These are phyloP conservation scores for Flaveria trinervia DNA, from an alignment of 129 eudicot species.

Conservation along the genomic window DNA sequence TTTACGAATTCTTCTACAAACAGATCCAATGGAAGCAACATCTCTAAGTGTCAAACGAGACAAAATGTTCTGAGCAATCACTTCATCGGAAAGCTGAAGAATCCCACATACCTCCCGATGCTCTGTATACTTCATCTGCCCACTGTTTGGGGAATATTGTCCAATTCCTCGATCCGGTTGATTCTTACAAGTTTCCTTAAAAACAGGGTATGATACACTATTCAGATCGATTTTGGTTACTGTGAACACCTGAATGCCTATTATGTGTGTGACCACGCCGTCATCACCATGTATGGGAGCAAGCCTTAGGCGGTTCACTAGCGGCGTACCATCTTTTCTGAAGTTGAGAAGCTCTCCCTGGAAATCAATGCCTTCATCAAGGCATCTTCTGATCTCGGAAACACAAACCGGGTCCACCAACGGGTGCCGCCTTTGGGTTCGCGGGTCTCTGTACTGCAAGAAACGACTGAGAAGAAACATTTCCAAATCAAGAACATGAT, in stretches of 20 bases:
- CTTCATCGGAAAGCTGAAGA: conserved; percentile 89
- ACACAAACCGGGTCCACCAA: conserved; percentile 91
- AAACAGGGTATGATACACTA: conserved; percentile 81
- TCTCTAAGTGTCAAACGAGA: conserved; percentile 89
- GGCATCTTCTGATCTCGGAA: conserved; percentile 88
- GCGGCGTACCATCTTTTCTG: conserved; percentile 86
- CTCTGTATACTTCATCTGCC: conserved; percentile 35
- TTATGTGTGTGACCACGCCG: conserved; percentile 76
- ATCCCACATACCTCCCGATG: conserved; percentile 59
- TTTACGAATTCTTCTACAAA: conserved; percentile 74
- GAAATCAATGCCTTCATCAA: conserved; percentile 83
- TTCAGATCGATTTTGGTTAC: conserved; percentile 78
- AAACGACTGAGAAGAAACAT: conserved; percentile 68
- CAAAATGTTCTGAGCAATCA: conserved; percentile 78
- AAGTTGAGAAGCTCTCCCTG: conserved; percentile 97
- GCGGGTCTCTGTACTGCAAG: conserved; percentile 89
- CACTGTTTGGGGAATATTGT: conserved; percentile 44
- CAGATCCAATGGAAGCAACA: conserved; percentile 91
- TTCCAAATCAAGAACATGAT: conserved; percentile 21
- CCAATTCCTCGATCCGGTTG: conserved; percentile 34
- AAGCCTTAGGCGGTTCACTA: conserved; percentile 78
- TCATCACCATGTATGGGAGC: conserved; percentile 76
- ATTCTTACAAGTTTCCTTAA: conserved; percentile 63
- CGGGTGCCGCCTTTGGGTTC: conserved; percentile 88
- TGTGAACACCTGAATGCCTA: conserved; percentile 74